phyloP scores from a whole-genome alignment of 768 basidiomycete genomes.

The Xerocomus potaroensis region DNA sequence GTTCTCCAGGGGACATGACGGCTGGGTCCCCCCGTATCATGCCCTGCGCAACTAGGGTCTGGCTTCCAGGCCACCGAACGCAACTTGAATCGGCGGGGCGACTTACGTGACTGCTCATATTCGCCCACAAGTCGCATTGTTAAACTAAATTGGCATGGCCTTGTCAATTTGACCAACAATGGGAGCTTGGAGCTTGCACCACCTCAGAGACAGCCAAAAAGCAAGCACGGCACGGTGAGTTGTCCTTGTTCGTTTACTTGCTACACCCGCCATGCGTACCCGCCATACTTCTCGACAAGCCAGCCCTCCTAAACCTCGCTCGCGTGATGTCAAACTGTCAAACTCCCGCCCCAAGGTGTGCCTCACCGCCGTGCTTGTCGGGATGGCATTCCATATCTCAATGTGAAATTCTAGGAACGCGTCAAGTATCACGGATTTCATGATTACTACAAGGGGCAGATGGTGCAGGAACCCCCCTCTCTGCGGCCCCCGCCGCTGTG shows the following conservation, averaged over 20 bases:
- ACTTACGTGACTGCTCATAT: no score
- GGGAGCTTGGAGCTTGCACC: not conserved
- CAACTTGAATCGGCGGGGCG: no score
- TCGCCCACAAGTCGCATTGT: no score
- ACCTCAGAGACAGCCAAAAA: not conserved
- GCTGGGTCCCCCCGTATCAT: no score
- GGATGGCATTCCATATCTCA: not conserved
- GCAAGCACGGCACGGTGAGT: no score
- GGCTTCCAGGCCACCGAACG: no score
- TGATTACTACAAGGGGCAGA: constrained; percentile 9
- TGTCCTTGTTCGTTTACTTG: no score
- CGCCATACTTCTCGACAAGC: constrained; percentile 3
- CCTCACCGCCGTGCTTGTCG: not conserved
- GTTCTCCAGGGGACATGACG: no score
- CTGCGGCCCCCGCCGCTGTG: constrained; percentile 36
- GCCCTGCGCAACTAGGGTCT: no score
- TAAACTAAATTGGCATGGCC: not conserved
- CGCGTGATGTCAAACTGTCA: not conserved
- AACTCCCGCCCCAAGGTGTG: constrained; percentile 7
- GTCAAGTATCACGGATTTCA: constrained; percentile 8
- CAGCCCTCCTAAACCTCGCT: not conserved
- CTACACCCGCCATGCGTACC: no score
- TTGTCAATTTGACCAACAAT: constrained; percentile 21
- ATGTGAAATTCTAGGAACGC: constrained; percentile 15
- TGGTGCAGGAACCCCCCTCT: constrained; percentile 26